Conservation (phyloP, 1,139 yeast species). For the Kodamaea derodonti region DNA sequence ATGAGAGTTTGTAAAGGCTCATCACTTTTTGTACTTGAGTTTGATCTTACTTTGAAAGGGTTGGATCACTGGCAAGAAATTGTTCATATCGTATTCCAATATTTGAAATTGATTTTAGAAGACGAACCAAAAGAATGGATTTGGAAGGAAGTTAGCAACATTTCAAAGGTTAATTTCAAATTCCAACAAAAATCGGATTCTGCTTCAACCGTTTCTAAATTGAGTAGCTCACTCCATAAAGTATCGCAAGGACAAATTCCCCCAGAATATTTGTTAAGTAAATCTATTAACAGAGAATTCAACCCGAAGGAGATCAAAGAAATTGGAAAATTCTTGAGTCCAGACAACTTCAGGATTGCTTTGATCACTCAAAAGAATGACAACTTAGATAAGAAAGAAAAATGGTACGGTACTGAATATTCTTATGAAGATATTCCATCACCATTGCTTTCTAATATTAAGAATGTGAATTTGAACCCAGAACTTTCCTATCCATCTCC, state of each 20-base stretch:
- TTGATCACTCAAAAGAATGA: slow-evolving; percentile 51
- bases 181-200: slow-evolving; percentile 67
- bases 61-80: slow-evolving; percentile 61
- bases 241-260: slow-evolving; percentile 51
- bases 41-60: slow-evolving; percentile 77
- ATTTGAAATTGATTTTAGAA: slow-evolving; percentile 51
- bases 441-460: slow-evolving; percentile 33
- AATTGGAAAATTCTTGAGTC: slow-evolving; percentile 48
- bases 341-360: slow-evolving; percentile 58
- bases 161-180: slow-evolving; percentile 51
- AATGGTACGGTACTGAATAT: slow-evolving; percentile 91
- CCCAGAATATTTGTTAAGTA: slow-evolving; percentile 55
- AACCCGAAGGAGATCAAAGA: slow-evolving; percentile 51
- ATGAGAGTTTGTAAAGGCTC: slow-evolving; percentile 66
- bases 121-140: slow-evolving; percentile 59
- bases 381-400: slow-evolving; percentile 47
- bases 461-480: slow-evolving; percentile 29
- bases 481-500: slow-evolving; percentile 59
- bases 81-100: slow-evolving; percentile 60
- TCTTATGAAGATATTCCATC: slow-evolving; percentile 42
- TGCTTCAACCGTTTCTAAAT: slow-evolving; percentile 53
- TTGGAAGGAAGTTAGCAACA: slow-evolving; percentile 46
- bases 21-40: slow-evolving; percentile 60
- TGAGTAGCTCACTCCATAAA: slow-evolving; percentile 43
- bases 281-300: slow-evolving; percentile 56